A percentile compares a stretch with the other conserved stretches of the same genome.
phyloP scores from a whole-genome alignment of 2,329 filamentous ascomycete genomes.

The Cladophialophora bantiana region DNA sequence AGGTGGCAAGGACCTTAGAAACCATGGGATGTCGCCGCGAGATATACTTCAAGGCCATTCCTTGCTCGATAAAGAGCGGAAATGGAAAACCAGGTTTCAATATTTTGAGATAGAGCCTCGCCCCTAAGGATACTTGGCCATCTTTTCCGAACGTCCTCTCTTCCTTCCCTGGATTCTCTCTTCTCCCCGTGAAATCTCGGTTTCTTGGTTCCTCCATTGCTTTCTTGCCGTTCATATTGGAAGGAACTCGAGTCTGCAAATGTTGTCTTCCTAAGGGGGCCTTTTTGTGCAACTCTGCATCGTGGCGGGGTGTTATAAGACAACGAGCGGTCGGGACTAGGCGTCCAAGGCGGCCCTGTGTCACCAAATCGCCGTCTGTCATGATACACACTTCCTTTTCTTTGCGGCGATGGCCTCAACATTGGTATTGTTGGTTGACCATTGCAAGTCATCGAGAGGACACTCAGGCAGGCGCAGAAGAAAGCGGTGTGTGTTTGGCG shows the following conservation, averaged over 20 bases:
- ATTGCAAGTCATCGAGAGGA: background rate
- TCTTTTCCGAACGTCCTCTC: background rate
- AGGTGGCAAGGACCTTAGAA: background rate
- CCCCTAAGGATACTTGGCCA: background rate
- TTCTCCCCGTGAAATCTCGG: background rate
- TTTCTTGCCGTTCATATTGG: background rate
- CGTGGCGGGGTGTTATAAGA: background rate
- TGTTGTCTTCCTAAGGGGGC: background rate
- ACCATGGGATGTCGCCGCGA: background rate
- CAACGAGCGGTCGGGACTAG: background rate
- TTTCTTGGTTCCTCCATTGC: background rate
- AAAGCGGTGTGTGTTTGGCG: background rate
- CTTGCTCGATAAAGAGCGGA: background rate
- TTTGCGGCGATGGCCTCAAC: background rate
- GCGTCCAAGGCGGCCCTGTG: background rate
- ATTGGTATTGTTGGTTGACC: background rate
- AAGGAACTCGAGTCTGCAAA: background rate
- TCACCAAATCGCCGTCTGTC: background rate
- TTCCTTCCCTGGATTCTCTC: background rate
- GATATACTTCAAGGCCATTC: background rate
- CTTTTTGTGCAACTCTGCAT: too few relatives aligned
- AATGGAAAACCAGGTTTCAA: background rate
- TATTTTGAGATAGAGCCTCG: background rate
- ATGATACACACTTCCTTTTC: background rate
- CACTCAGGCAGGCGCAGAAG: background rate